Conservation (phyloP, 2,329 filamentous ascomycete genomes). For the Cordyceps militaris region DNA sequence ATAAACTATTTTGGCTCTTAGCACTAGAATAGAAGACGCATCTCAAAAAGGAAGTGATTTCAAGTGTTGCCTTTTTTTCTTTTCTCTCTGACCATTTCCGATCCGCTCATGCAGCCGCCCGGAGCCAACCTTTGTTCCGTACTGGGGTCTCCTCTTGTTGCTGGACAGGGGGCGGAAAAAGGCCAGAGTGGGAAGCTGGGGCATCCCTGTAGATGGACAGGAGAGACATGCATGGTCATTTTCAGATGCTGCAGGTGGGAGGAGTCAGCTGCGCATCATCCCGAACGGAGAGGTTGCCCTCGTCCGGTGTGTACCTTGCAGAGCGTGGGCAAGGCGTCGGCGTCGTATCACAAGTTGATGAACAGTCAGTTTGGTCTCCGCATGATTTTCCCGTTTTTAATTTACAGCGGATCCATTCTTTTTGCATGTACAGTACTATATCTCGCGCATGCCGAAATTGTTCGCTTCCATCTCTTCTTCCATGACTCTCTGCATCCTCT, state of each 20-base stretch:
- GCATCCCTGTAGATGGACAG: background rate
- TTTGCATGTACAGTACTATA: background rate
- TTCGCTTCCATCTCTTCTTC: background rate
- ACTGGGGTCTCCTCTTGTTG: background rate
- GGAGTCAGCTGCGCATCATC: background rate
- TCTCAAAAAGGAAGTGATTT: background rate
- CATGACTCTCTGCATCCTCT: background rate
- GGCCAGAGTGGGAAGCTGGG: background rate
- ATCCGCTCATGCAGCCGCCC: background rate
- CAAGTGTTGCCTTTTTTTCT: background rate
- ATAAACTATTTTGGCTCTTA: too few relatives aligned
- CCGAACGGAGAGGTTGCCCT: background rate
- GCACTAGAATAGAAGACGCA: background rate
- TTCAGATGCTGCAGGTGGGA: conserved; percentile 6
- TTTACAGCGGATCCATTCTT: background rate
- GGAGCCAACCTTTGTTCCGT: background rate
- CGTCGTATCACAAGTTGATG: background rate
- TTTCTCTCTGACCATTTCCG: background rate
- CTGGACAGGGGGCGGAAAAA: background rate
- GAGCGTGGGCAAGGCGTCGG: background rate
- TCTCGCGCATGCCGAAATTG: background rate
- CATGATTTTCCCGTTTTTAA: background rate
- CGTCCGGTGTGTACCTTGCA: background rate
- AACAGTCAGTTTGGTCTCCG: background rate
- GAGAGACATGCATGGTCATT: background rate